Evolutionary conservation across 2,329 filamentous ascomycete genomes (phyloP), one percentile per base, ranked within the genome.

Genomic region (Ophiostoma ips): DNA sequence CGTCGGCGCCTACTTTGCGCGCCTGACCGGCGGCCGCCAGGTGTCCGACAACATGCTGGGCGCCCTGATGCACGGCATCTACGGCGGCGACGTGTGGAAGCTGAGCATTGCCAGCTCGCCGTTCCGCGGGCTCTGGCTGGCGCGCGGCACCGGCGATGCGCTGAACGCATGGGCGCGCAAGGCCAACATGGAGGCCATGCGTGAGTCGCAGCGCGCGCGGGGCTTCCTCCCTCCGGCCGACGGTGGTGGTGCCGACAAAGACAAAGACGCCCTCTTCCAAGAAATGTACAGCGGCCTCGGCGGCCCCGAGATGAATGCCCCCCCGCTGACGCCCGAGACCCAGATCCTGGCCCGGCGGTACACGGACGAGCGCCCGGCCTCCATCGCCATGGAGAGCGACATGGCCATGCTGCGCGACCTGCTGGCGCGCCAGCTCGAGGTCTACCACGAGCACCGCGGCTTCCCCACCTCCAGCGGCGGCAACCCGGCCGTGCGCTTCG

Each of bases 1-100:
- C 1, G 68, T 92, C n/a, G 81, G 76, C 30, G 71, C 75, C 1
- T 90, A 83, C 60, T 62, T 87, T 8, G 64, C 67, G 2, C 68
- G 78, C 30, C 62, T 81, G 15, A 65, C 64, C 5, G 65, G 64
- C 3, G 71, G 72, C 40, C 68, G 71, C 19, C 63, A 69, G 33
- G 55, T 84, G 7, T 78, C 79, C 13, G 73, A 92, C 57, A 89
- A 94, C 58, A 49, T 95, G 16, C 66, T 79, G 7, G 95, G 87
- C 5, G 87, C 82, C 48, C 67, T 80, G 60, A 60, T 87, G 49
- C 92, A 96, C 64, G 92, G 92, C 38, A 87, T 96, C 52, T 95
- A 94, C 64, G 92, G 89, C 19, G 92, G 92, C 5, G 85, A 95
- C 64, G 78, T 94, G 45, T 79, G 85, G 62, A 75, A 83, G 61